phyloP scores from a whole-genome alignment of 2,329 filamentous ascomycete species.

The Cladophialophora bantiana region DNA sequence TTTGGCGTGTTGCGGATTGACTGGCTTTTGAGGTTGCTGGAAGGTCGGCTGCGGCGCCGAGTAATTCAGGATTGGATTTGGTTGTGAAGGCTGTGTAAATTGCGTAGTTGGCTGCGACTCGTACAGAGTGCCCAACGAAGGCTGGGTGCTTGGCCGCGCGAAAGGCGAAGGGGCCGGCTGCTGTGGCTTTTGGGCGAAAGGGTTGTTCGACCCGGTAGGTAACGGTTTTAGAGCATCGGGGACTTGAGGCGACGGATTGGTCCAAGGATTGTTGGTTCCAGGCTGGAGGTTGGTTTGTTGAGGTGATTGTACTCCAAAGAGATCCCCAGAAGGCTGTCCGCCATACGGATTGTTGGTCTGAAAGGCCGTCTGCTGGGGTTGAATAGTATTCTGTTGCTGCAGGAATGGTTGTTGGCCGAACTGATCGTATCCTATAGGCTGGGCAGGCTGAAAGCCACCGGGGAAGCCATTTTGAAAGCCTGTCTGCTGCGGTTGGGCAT shows the following conservation, averaged over 20 bases:
- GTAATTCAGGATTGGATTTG: slow-evolving; percentile 60
- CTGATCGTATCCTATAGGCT: slow-evolving; percentile 48
- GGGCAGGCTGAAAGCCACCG: slow-evolving; percentile 75
- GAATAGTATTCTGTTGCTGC: slow-evolving; percentile 60
- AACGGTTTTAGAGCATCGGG: slow-evolving; percentile 74
- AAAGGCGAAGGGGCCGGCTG: slow-evolving; percentile 59
- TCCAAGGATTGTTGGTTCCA: slow-evolving; percentile 95
- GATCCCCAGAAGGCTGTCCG: slow-evolving; percentile 50
- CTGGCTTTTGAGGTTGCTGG: slow-evolving; percentile 50
- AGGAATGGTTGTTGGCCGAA: slow-evolving; percentile 54
- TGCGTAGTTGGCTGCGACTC: slow-evolving; percentile 81
- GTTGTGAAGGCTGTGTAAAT: slow-evolving; percentile 59
- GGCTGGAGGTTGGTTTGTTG: slow-evolving; percentile 68
- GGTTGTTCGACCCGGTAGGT: slow-evolving; percentile 96
- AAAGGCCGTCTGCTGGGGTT: slow-evolving; percentile 67
- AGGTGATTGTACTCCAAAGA: slow-evolving; percentile 50
- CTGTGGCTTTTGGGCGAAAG: slow-evolving; percentile 69
- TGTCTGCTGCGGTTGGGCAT: slow-evolving; percentile 71
- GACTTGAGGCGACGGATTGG: slow-evolving; percentile 66
- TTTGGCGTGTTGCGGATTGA: slow-evolving; percentile 69
- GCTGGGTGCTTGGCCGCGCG: slow-evolving; percentile 65
- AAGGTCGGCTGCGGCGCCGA: slow-evolving; percentile 54
- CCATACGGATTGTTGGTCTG: slow-evolving; percentile 67
- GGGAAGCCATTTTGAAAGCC: slow-evolving; percentile 74
- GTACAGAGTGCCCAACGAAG: slow-evolving; percentile 75